A percentile compares a stretch with the other conserved stretches of the same genome.
These are phyloP conservation scores for Yarrowia sp. DNA, from an alignment of 805 yeast genomes.

Conservation along the genomic window DNA sequence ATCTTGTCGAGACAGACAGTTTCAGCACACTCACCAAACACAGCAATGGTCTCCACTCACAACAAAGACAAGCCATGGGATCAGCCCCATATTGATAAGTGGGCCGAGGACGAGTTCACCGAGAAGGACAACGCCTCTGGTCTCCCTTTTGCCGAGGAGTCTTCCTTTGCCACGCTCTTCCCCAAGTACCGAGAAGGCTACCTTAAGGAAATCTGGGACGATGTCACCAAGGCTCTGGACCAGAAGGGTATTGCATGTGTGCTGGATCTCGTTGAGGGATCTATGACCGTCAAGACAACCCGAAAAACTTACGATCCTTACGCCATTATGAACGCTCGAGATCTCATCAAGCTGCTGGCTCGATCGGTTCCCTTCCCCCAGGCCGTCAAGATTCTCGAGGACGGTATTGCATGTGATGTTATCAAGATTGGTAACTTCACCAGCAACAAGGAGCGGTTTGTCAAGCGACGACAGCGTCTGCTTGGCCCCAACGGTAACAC, in stretches of 20 bases:
- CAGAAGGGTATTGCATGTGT: slow-evolving; percentile 78
- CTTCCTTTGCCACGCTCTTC: slow-evolving; percentile 91
- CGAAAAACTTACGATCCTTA: slow-evolving; percentile 96
- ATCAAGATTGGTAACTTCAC: slow-evolving; percentile 92
- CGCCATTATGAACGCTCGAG: slow-evolving; percentile 90
- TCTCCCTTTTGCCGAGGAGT: slow-evolving; percentile 90
- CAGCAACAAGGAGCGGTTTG: slow-evolving; percentile 88
- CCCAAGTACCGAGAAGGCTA: slow-evolving; percentile 96
- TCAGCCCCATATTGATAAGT: slow-evolving; percentile 90
- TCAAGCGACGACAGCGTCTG: slow-evolving; percentile 92
- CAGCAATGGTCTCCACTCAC: slow-evolving; percentile 84
- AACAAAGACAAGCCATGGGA: slow-evolving; percentile 98
- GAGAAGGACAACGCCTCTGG: slow-evolving; percentile 91
- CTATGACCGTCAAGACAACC: slow-evolving; percentile 96
- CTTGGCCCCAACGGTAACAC: slow-evolving; percentile 98
- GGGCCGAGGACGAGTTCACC: slow-evolving; percentile 87
- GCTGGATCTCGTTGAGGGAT: slow-evolving; percentile 90
- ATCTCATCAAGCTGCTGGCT: slow-evolving; percentile 88
- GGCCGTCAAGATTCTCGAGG: slow-evolving; percentile 88
- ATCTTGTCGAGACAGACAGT: slow-evolving; percentile 1
- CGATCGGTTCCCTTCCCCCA: slow-evolving; percentile 98
- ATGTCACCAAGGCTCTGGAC: slow-evolving; percentile 81
- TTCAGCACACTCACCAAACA: slow-evolving; percentile 19
- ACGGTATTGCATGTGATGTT: slow-evolving; percentile 94
- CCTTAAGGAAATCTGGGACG: slow-evolving; percentile 89